Base-by-base conservation (phyloP, 2,329 filamentous ascomycete genomes). In the Botryotinia globosa region DNA sequence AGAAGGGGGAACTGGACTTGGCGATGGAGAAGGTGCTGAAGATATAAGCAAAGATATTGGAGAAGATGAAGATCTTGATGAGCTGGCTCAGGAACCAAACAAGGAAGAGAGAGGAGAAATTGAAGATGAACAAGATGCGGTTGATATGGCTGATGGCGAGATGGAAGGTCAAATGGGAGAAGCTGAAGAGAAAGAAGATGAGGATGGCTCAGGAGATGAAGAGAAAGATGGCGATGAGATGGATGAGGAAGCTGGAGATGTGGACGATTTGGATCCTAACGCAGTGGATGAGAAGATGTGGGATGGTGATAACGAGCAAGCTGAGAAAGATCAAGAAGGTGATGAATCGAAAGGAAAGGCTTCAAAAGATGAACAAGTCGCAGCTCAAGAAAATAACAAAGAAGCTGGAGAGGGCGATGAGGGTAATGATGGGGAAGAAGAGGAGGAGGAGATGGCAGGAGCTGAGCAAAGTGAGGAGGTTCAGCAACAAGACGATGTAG, bases 261-360 rank as follows among this genome's bases (percentile, higher is more conserved):
- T 98, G 18, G 93, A 98, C 83, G 94, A 97, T 78, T 85, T 97
- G 59, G 95, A 97, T 77, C 91, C 94, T 20, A 92, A 90, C 25
- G 93, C 95, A 32, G 92, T 98, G 1, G 97, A 99, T 80, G 97
- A 99, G 84, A 99, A 98, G 85, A 94, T 98, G 88, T 99, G 96
- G 96, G 94, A 99, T 82, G 94, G 94, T 56, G 90, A 91, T 63
- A 91, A 93, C 61, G 87, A 91, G 65, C 87, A 94, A 62, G 90
- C 92, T 1, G 92, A 95, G 65, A 96, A 96, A 77, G 92, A 98
- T 62, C 92, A 93, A 79, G 86, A 93, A 79, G 91, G 89, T 9
- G 90, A 94, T 71, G 87, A 93, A 73, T 84, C 92, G 32, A 90
- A 93, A 78, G 91, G 90, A 0, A 87, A 92, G 79, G 86, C 90